Conservation (phyloP, 2,329 filamentous ascomycete species). For the Stromatinia cepivora region DNA sequence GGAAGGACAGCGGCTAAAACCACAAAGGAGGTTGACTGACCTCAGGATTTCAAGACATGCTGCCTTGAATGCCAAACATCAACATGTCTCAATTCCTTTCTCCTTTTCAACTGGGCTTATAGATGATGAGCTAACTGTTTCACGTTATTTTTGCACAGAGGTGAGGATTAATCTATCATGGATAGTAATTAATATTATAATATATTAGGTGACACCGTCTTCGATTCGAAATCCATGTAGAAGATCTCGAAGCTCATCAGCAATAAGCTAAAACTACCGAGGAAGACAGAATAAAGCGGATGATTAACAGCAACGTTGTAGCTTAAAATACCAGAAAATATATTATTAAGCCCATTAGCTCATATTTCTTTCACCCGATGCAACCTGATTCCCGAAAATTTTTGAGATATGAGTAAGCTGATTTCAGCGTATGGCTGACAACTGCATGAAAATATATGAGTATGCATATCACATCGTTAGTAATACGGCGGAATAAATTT, state of each 20-base stretch:
- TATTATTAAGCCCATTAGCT: not conserved
- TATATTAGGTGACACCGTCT: too few species aligned
- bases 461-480: too few species aligned
- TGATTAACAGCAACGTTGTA: not conserved
- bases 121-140: not conserved
- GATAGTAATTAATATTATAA: too few species aligned
- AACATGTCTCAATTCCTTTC: not conserved
- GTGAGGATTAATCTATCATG: not conserved
- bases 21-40: not conserved
- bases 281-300: not conserved
- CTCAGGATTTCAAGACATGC: not conserved
- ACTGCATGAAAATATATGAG: not conserved
- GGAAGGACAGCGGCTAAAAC: not conserved
- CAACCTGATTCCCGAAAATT: not conserved
- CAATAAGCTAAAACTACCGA: too few species aligned
- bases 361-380: not conserved
- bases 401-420: constrained; percentile 6
- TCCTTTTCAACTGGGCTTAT: not conserved
- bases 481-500: not conserved
- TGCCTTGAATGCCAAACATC: not conserved
- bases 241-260: too few species aligned
- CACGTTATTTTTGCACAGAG: not conserved
- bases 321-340: too few species aligned
- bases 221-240: too few species aligned
- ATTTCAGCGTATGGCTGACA: not conserved